Evolutionary conservation across 2,329 filamentous ascomycete species (phyloP), one percentile per base, ranked within the genome.

Genomic region (Penicillium sp.): DNA sequence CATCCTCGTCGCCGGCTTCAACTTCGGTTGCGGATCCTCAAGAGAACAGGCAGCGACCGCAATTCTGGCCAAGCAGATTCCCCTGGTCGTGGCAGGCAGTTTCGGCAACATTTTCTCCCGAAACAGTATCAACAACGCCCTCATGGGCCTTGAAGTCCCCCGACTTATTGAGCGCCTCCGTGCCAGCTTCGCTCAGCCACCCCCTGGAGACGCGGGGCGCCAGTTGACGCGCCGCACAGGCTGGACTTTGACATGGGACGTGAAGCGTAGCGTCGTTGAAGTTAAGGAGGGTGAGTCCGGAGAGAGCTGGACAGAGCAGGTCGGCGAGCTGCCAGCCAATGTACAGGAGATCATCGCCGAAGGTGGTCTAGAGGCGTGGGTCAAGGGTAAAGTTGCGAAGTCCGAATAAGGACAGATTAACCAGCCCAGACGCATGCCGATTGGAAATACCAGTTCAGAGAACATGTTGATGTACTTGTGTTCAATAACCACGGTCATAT

Each of bases 31-130:
- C 57, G 89, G 89, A 17, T 81, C 76, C 49, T 88, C 83, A 1
- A 75, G 90, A 48, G 90, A 96, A 68, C 88, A 95, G 68, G 88
- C 88, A 6, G 90, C 90, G 0, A 96, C 91, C 0, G 85, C 89
- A 0, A 85, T 67, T n/a, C 56, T 67, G 4, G 66, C 63, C 6
- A 66, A 68, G 56, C 53, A 66, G 48, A 69, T 70, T 28, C 67
- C 67, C 0, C 53, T 70, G 1, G 66, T 69, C 19, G 64, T 70
- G 8, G 59, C 67, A 15, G 67, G 67, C 19, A 68, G 64, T 45
- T 69, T 70, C 45, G 66, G 67, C 9, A 69, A 70, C 48, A 70
- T 68, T 35, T 70, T 70, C 52, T 62, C 63, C n/a, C 62, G 64
- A 13, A 67, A 67, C 56, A 67, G 67, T 41, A 71, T 71, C 55